Evolutionary conservation across 2,329 filamentous ascomycete species (phyloP).

Genomic region (Pyrenochaeta sp.): DNA sequence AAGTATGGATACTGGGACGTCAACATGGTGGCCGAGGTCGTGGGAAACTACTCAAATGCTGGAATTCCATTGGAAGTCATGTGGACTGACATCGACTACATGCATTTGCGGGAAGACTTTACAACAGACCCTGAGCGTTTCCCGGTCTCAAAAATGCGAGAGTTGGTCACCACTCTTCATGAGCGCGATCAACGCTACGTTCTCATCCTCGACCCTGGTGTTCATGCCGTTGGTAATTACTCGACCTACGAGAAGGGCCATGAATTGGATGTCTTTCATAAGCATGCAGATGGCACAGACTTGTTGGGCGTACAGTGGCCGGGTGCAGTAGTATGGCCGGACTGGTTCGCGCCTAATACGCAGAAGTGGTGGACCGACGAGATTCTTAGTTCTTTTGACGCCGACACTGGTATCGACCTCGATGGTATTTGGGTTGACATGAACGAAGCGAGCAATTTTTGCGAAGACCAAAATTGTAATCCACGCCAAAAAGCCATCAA

Average conservation of each 20-base stretch:
- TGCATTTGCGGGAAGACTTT: constrained; percentile 68
- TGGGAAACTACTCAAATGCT: constrained; percentile 72
- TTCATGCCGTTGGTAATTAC: constrained; percentile 62
- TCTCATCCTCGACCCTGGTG: constrained; percentile 76
- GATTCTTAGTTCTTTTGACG: constrained; percentile 71
- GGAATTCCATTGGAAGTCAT: constrained; percentile 75
- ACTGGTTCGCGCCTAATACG: constrained; percentile 76
- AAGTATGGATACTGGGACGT: constrained; percentile 64
- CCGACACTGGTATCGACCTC: constrained; percentile 73
- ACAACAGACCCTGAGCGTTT: constrained; percentile 71
- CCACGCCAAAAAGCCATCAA: constrained; percentile 48
- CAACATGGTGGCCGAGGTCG: constrained; percentile 71
- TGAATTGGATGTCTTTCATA: constrained; percentile 64
- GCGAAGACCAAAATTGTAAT: constrained; percentile 56
- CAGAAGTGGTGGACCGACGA: constrained; percentile 75
- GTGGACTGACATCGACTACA: constrained; percentile 79
- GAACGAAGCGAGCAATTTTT: constrained; percentile 53
- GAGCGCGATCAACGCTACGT: constrained; percentile 73
- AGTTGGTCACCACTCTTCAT: constrained; percentile 73
- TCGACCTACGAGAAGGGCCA: constrained; percentile 68
- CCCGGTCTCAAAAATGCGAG: constrained; percentile 67
- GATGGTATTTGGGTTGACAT: constrained; percentile 72
- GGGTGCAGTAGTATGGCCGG: constrained; percentile 75
- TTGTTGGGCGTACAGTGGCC: constrained; percentile 78
- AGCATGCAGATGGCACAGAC: constrained; percentile 62